Evolutionary conservation across 1,139 yeast genomes (phyloP), one percentile per base, ranked within the genome.

Genomic region (Saccharomyces hybrid): DNA sequence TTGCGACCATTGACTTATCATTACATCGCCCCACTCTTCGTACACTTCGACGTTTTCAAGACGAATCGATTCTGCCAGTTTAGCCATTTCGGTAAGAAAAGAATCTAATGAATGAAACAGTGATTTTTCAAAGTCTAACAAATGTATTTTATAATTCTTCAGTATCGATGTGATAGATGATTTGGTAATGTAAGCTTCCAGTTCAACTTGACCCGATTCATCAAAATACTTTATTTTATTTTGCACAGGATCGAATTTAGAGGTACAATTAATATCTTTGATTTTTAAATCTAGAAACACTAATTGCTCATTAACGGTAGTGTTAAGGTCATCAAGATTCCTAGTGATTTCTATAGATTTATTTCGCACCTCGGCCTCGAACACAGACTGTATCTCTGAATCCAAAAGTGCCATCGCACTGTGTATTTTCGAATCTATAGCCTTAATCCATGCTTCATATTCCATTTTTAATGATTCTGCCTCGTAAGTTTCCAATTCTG

Each of bases 21-120:
- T 76, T 5, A 80, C 77, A 52, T 85, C 90, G n/a, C 84, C 82
- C 73, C 84, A 85, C 56, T 85, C 84, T 64, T 85, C 89, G 63
- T 83, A 76, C 1, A 83, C 77, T 59, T 84, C 90, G 55, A 85
- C 74, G 31, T 83, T 78, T 46, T 77, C 76, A 54, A 79, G 80
- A 55, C 85, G 77, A 9, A 75, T 72, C 3, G 65, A 64, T 53
- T 78, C 78, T 51, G 84, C 42, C 8, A 27, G 29, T 28, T 47
- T 41, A 26, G 48, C 48, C 47, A 51, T 38, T 29, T 20, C 16
- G 4, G 41, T 38, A 46, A 51, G 23, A 9, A 38, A 16, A 11
- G 27, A 38, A 11, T 34, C 42, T 9, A 51, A 20, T n/a, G 48
- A 38, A 29, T n/a, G 20, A 14, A 26, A 25, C 13, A 51, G 41